Evolutionary conservation across 1,139 yeast species (phyloP).

Genomic region (Torulaspora globosa): DNA sequence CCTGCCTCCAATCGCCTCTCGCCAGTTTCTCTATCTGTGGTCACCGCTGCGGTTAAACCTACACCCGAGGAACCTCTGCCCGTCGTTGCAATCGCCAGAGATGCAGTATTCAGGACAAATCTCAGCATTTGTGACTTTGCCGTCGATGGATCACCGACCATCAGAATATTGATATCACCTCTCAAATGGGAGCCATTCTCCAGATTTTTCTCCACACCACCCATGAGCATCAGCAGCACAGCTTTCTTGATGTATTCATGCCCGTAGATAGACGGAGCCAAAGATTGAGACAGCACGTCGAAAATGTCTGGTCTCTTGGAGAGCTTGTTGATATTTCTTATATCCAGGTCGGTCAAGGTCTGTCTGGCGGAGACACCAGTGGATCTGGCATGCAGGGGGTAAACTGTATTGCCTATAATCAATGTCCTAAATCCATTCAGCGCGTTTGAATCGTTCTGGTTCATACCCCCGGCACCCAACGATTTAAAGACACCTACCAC

Average conservation of each 20-base stretch:
- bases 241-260: constrained; percentile 90
- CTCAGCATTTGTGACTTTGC: constrained; percentile 95
- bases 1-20: constrained; percentile 97
- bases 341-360: constrained; percentile 73
- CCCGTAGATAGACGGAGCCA: constrained; percentile 96
- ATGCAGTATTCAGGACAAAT: constrained; percentile 90
- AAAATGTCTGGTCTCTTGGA: constrained; percentile 68
- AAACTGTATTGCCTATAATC: constrained; percentile 81
- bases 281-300: constrained; percentile 73
- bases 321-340: constrained; percentile 78
- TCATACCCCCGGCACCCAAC: constrained; percentile 65
- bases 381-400: constrained; percentile 81
- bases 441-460: constrained; percentile 42
- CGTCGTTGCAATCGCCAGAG: constrained; percentile 95
- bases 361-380: constrained; percentile 80
- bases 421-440: constrained; percentile 74
- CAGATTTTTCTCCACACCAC: constrained; percentile 92
- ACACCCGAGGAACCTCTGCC: constrained; percentile 99
- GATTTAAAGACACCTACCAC: constrained; percentile 93
- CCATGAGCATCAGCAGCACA: constrained; percentile 80
- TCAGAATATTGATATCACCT: constrained; percentile 91
- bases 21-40: constrained; percentile 94
- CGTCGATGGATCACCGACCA: constrained; percentile 99
- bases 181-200: constrained; percentile 95
- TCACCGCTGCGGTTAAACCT: constrained; percentile 98